Conservation (phyloP, 2,329 filamentous ascomycete genomes). For the Calonectria pteridis region DNA sequence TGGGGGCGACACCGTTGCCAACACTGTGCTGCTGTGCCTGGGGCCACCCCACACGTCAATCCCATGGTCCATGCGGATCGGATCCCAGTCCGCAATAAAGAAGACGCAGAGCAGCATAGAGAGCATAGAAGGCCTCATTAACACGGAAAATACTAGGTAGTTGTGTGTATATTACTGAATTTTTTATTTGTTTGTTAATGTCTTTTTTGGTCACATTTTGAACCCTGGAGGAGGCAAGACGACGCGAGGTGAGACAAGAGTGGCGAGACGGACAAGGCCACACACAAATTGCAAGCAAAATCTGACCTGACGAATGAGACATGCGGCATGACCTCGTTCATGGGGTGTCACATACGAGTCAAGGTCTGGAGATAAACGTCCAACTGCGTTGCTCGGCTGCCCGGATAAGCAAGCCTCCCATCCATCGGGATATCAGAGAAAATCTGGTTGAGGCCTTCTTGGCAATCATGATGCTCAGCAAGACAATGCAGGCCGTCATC, state of each 20-base stretch:
- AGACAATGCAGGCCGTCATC: slow-evolving; percentile 1
- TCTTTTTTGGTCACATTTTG: slow-evolving; percentile 6
- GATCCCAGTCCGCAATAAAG: slow-evolving; percentile 5
- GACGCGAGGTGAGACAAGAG: not conserved
- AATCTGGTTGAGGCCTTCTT: slow-evolving; percentile 3
- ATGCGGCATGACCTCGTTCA: slow-evolving; percentile 1
- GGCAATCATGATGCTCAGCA: slow-evolving; percentile 11
- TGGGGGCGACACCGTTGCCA: slow-evolving; percentile 21
- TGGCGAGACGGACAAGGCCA: not conserved
- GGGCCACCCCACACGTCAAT: slow-evolving; percentile 28
- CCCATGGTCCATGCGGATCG: slow-evolving; percentile 38
- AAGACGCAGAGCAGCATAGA: not conserved
- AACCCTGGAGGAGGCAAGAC: not conserved
- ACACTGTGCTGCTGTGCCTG: not conserved
- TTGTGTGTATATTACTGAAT: not conserved
- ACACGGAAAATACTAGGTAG: not conserved
- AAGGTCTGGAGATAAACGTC: slow-evolving; percentile 4
- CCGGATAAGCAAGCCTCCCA: not conserved
- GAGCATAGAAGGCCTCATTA: not conserved
- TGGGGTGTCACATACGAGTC: slow-evolving; percentile 9
- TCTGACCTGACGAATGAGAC: not conserved
- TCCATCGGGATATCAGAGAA: not conserved
- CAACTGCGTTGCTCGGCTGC: not conserved
- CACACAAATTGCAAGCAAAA: not conserved
- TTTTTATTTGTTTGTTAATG: not conserved